Base-by-base conservation (phyloP, 257 asterid genomes). In the Penstemon barbatus region DNA sequence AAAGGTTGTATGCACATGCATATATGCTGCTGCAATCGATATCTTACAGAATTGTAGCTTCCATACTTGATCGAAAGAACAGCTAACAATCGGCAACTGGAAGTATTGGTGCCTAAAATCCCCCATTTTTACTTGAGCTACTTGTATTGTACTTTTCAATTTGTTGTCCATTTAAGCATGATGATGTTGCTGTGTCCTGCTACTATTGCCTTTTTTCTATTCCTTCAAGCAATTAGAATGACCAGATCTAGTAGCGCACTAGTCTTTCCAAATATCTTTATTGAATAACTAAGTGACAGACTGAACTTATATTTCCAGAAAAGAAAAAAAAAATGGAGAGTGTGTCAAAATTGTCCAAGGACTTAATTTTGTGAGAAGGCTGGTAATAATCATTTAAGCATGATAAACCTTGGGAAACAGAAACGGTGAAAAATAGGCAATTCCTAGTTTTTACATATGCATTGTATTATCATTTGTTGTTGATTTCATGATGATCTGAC, bases 221-320 rank as follows among this genome's bases (percentile, higher is more conserved):
- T 56, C 11, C 60, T 68, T 33, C 12, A 68, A 13, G 43, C 25
- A 57, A 36, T 49, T 25, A 25, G 13, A 44, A 48, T 68, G 13
- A 15, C 58, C 58, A 25, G 33, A 51, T 57, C 36, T 57, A 25
- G 18, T 8, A 57, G 19, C 9, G 18, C 41, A 13, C n/a, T 25
- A 15, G 18, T 25, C 52, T 41, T 25, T 25, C 2, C 33, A 25
- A 19, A 18, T 53, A 39, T 66, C 45, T 9, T 6, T n/a, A 64
- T 6, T 67, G 63, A 66, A 59, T 60, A 43, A 52, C 54, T 50
- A 65, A 25, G 51, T 48, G 15, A 11, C 18, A 18, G 12, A 62
- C 41, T 45, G 60, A 69, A 62, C 12, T 63, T 63, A 25, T 67
- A 8, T 54, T 45, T 49, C 45, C 41, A 38, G 40, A n/a, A 43